phyloP scores from a whole-genome alignment of 345 rosid species.

The Gossypium arboreum region DNA sequence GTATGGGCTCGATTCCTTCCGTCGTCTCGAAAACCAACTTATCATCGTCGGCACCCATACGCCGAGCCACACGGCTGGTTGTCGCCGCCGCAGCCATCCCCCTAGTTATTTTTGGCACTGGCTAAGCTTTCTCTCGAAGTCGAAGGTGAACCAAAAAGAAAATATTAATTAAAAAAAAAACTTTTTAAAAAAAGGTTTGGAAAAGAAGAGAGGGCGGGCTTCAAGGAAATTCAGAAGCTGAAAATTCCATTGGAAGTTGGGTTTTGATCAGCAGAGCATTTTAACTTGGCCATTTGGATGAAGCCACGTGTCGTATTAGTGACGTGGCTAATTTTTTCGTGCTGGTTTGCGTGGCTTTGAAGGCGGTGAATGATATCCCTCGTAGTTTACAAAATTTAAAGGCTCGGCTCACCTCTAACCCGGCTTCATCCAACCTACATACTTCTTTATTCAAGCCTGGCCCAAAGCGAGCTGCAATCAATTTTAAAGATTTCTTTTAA shows the following conservation, averaged over 20 bases:
- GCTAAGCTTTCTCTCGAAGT: neutral
- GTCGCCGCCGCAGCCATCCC: constrained; percentile 17
- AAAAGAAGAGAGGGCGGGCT: neutral
- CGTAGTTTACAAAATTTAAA: too few relatives aligned
- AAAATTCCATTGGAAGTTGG: neutral
- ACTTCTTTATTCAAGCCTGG: too few relatives aligned
- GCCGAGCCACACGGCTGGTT: constrained; percentile 36
- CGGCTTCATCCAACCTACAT: too few relatives aligned
- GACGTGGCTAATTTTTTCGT: too few relatives aligned
- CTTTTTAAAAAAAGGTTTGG: neutral
- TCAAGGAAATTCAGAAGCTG: neutral
- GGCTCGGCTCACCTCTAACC: too few relatives aligned
- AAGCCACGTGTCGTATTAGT: too few relatives aligned
- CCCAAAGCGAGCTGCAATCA: too few relatives aligned
- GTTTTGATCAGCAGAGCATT: too few relatives aligned
- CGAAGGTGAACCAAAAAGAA: neutral
- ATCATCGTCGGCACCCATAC: constrained; percentile 50
- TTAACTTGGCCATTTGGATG: too few relatives aligned
- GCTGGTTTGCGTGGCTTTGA: too few relatives aligned
- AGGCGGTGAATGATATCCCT: too few relatives aligned
- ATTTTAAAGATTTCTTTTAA: too few relatives aligned
- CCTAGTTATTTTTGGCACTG: neutral
- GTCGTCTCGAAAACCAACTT: constrained; percentile 82
- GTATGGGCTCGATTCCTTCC: constrained; percentile 77
- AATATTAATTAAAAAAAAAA: neutral